Evolutionary conservation across 192 early-diverging fungal genomes (phyloP).

Genomic region (Linderina pennispora): DNA sequence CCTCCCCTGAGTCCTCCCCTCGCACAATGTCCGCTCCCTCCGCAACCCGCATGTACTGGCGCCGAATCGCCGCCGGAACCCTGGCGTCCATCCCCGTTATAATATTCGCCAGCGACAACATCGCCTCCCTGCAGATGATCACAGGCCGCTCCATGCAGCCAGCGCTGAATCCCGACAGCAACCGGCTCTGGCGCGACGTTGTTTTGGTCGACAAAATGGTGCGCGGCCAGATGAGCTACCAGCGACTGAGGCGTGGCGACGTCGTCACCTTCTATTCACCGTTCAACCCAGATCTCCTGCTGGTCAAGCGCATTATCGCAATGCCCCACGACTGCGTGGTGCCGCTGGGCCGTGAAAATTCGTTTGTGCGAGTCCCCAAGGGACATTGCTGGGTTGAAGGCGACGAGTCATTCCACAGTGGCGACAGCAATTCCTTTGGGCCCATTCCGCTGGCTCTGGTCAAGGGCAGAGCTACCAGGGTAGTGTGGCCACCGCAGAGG

Average conservation of each 20-base stretch:
- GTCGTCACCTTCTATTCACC: conserved; percentile 67
- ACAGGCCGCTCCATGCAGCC: conserved; percentile 58
- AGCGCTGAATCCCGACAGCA: conserved; percentile 70
- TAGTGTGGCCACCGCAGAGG: conserved; percentile 65
- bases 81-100: conserved; percentile 13
- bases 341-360: conserved; percentile 16
- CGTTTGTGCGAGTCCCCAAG: conserved; percentile 56
- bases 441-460: conserved; percentile 68
- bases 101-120: conserved; percentile 29
- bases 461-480: conserved; percentile 49
- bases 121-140: conserved; percentile 41
- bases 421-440: conserved; percentile 76
- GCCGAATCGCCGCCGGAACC: conserved; percentile 6
- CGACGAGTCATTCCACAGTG: conserved; percentile 77
- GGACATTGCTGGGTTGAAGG: conserved; percentile 87
- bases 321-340: conserved; percentile 66
- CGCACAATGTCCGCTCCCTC: no score
- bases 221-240: conserved; percentile 32
- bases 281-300: conserved; percentile 54
- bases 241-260: conserved; percentile 52
- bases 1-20: no score
- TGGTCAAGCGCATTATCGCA: conserved; percentile 84
- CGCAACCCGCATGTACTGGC: conserved; percentile 2
- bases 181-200: conserved; percentile 55
- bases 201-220: conserved; percentile 60